A percentile compares a stretch with the other conserved stretches of the same genome.
Evolutionary conservation across 495 filamentous ascomycete genomes (phyloP).

Genomic region (Neurospora hispaniola): DNA sequence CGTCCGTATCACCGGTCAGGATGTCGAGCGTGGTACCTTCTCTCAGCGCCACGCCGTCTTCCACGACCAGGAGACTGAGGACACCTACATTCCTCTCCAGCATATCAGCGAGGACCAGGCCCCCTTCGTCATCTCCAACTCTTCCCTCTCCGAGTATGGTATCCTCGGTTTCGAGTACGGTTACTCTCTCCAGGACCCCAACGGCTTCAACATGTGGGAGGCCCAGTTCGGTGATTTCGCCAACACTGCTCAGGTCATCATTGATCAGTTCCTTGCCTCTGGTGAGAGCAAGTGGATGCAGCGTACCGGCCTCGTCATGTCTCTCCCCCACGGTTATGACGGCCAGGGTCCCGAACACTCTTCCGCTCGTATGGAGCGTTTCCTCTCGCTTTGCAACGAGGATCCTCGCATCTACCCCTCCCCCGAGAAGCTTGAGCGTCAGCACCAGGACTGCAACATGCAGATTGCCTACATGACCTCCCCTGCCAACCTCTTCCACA

Average conservation of each 20-base stretch:
- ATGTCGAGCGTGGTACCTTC: conserved; percentile 99
- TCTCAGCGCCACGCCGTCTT: conserved; percentile 95
- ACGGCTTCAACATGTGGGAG: conserved; percentile 97
- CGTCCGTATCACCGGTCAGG: conserved; percentile 93
- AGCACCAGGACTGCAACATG: conserved; percentile 99
- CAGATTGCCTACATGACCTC: conserved; percentile 92
- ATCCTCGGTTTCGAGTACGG: conserved; percentile 96
- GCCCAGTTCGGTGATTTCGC: conserved; percentile 99
- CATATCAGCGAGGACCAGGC: conserved; percentile 81
- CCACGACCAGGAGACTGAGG: conserved; percentile 90
- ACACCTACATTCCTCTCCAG: conserved; percentile 86
- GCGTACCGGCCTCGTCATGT: conserved; percentile 88
- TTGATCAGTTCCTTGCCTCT: conserved; percentile 96
- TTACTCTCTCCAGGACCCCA: conserved; percentile 92
- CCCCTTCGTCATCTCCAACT: conserved; percentile 94
- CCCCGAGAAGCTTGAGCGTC: conserved; percentile 80
- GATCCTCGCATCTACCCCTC: conserved; percentile 87
- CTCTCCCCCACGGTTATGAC: conserved; percentile 93
- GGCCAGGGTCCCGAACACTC: conserved; percentile 98
- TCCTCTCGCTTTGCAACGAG: conserved; percentile 95
- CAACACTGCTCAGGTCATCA: conserved; percentile 98
- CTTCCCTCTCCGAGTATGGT: conserved; percentile 90
- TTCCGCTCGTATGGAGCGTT: conserved; percentile 93
- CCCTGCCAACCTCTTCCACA: conserved; percentile 91
- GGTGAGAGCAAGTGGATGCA: conserved; percentile 98